Evolutionary conservation across 2,329 filamentous ascomycete species (phyloP), one percentile per base, ranked within the genome.

Genomic region (Elsinoe arachidis): DNA sequence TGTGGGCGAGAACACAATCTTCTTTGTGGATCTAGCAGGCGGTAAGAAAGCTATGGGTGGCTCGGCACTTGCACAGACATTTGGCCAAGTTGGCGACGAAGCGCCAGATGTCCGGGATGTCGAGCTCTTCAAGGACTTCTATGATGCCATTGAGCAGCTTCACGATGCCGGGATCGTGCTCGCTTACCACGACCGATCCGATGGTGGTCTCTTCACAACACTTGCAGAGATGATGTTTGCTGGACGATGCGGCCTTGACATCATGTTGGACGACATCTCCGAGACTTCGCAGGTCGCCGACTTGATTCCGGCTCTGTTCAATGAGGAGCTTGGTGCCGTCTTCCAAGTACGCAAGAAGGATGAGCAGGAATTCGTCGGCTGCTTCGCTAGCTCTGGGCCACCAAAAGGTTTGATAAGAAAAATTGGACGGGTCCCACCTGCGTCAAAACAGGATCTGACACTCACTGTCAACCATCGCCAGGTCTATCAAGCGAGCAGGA

Each of bases 201-300:
- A 97, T 70, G 93, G 92, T 70, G 93, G 93, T 66, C 77, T 97
- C 9, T 82, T 97, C 68, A 93, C 92, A 1, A 91, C 92, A 5
- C 75, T 97, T 34, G 88, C 85, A 2, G 93, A 99, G 74, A 97
- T 97, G 93, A 95, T 95, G 83, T 97, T 97, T 70, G 92, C 93
- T 33, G 93, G 93, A 26, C 87, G 91, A 57, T 95, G 88, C 66
- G 93, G 92, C 60, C 80, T 90, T 30, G 88, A 95, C 64, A 78
- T 97, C 59, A 87, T 88, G 78, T 77, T 96, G 58, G 91, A 96
- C 68, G 81, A 80, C 56, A 77, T 90, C 38, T 83, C 82, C 59
- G 83, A 82, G 21, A 78, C 84, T 43, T 79, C 80, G 9, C 75
- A 82, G 46, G 63, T 67, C 1, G 63, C 68, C 43, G 78, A 84